A percentile compares a stretch with the other conserved stretches of the same genome.
Conservation (phyloP, 2,329 filamentous ascomycete genomes). For the Scleromitrula shiraiana region DNA sequence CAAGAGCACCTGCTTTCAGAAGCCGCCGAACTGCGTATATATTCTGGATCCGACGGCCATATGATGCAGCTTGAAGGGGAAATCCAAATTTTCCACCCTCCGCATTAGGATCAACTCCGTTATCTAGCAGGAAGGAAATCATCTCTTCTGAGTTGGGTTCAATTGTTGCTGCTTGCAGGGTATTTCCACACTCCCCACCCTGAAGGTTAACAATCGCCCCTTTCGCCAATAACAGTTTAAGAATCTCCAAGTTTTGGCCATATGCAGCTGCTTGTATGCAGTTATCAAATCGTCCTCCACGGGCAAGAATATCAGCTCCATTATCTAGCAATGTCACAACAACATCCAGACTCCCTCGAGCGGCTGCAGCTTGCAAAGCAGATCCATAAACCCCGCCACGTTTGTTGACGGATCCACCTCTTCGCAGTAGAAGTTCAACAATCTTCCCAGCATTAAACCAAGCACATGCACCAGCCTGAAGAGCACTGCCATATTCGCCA, state of each 20-base stretch:
- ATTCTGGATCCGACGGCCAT: not conserved
- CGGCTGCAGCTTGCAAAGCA: too few relatives aligned
- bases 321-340: too few relatives aligned
- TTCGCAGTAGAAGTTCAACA: not conserved
- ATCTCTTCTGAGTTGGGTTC: not conserved
- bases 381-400: too few relatives aligned
- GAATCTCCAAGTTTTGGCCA: too few relatives aligned
- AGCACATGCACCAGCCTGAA: not conserved
- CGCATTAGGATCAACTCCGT: not conserved
- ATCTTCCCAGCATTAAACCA: not conserved
- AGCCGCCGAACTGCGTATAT: too few relatives aligned
- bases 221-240: too few relatives aligned
- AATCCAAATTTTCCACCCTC: not conserved
- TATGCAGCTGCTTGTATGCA: too few relatives aligned
- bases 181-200: constrained; percentile 6
- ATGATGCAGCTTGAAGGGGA: not conserved
- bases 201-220: constrained; percentile 13
- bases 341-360: too few relatives aligned
- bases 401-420: not conserved
- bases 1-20: not conserved
- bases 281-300: too few relatives aligned
- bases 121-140: not conserved
- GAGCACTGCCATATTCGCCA: not conserved
- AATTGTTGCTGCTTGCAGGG: constrained; percentile 7
- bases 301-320: too few relatives aligned